These are phyloP conservation scores for Geum urbanum DNA, from an alignment of 306 rosid species.

Conservation along the genomic window DNA sequence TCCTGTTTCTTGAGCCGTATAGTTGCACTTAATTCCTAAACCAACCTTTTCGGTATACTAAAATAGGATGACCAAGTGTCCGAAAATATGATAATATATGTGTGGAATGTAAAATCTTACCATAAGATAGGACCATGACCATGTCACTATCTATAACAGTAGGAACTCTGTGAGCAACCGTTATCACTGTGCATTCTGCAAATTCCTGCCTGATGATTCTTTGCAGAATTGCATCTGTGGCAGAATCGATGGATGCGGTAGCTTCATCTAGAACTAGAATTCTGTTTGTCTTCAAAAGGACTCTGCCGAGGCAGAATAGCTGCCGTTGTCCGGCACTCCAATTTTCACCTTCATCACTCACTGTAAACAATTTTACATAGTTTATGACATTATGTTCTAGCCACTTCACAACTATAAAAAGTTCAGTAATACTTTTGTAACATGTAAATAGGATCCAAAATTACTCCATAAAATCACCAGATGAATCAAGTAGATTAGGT, in stretches of 20 bases:
- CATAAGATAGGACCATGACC: conserved; percentile 71
- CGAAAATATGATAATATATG: not conserved
- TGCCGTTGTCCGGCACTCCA: conserved; percentile 76
- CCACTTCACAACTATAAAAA: not conserved
- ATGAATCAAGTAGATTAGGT: conserved; percentile 57
- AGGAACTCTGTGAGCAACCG: conserved; percentile 73
- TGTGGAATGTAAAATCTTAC: conserved; percentile 27
- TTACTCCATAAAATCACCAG: conserved; percentile 38
- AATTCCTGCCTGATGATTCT: conserved; percentile 62
- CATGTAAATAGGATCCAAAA: not conserved
- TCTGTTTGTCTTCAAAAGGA: conserved; percentile 59
- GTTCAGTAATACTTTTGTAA: not conserved
- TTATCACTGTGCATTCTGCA: conserved; percentile 60
- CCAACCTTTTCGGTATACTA: no score
- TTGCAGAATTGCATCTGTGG: conserved; percentile 62
- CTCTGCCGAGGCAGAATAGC: conserved; percentile 69
- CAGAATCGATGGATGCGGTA: conserved; percentile 73
- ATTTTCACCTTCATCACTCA: conserved; percentile 68
- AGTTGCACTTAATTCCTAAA: no score
- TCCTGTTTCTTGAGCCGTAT: not conserved
- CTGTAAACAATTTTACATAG: conserved; percentile 16
- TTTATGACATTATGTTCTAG: not conserved
- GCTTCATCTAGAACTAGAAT: conserved; percentile 82
- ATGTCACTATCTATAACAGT: conserved; percentile 70
- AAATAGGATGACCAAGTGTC: no score